Percentiles rank a stretch among this genome's conserved stretches.
These are phyloP conservation scores for Delonix regia DNA, from an alignment of 306 rosid species.

Conservation along the genomic window DNA sequence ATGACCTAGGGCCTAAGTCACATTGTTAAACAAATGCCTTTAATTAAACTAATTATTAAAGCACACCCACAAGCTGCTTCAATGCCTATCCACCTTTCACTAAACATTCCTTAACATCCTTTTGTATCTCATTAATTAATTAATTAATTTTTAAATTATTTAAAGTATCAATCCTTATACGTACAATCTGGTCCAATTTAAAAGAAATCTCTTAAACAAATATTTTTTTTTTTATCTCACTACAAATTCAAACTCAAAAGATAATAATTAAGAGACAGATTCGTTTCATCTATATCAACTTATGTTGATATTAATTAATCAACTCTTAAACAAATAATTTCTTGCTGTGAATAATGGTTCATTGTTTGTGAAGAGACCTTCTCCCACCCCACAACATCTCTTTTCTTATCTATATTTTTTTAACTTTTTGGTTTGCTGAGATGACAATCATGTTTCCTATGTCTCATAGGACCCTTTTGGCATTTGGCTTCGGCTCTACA, in stretches of 20 bases:
- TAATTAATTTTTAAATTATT: not conserved
- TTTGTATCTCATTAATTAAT: not conserved
- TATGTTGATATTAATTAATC: not conserved
- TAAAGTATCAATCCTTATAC: no score
- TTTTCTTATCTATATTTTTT: not conserved
- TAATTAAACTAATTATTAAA: not conserved
- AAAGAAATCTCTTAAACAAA: no score
- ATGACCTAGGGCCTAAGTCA: not conserved
- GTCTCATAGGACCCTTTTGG: constrained; percentile 17
- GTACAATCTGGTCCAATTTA: no score
- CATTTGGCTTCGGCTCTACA: not conserved
- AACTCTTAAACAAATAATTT: constrained; percentile 2
- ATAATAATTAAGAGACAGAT: no score
- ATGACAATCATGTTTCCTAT: constrained; percentile 18
- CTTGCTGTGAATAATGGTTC: constrained; percentile 11
- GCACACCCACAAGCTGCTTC: constrained; percentile 5
- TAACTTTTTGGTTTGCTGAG: not conserved
- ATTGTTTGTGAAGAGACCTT: not conserved
- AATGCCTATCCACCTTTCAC: not conserved
- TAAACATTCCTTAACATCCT: not conserved
- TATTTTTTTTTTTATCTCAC: no score
- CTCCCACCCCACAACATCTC: not conserved
- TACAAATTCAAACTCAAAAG: no score
- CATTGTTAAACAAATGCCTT: constrained; percentile 6
- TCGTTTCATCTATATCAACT: no score